These are phyloP conservation scores for Heliamphora pulchella DNA, from an alignment of 179 eudicot genomes.

Conservation along the genomic window DNA sequence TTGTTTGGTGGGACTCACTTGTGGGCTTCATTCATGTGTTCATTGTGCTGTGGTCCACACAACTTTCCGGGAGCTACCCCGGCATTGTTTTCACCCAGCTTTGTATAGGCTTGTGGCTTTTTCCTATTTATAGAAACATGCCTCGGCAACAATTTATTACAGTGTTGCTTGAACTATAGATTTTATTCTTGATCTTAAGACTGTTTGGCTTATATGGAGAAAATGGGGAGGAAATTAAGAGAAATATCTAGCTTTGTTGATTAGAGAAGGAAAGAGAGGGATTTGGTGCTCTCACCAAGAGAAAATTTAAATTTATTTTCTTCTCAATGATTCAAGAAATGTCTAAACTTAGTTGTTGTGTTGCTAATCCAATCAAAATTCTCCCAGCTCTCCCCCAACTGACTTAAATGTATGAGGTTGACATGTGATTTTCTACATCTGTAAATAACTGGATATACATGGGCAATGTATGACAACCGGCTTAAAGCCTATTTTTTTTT, in stretches of 20 bases:
- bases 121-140: background rate
- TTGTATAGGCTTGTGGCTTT: background rate
- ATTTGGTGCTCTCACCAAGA: too few relatives aligned
- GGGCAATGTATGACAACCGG: too few relatives aligned
- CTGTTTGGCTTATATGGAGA: background rate
- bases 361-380: too few relatives aligned
- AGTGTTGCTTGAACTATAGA: background rate
- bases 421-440: too few relatives aligned
- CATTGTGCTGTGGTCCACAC: slow-evolving; percentile 11
- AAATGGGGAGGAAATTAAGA: background rate
- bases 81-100: background rate
- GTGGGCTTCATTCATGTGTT: slow-evolving; percentile 1
- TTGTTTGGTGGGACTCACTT: slow-evolving; percentile 10
- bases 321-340: too few relatives aligned
- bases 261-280: background rate
- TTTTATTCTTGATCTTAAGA: background rate
- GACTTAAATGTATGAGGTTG: too few relatives aligned
- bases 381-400: too few relatives aligned
- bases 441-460: too few relatives aligned
- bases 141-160: background rate
- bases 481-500: too few relatives aligned
- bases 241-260: too few relatives aligned
- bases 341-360: too few relatives aligned
- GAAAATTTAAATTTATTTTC: too few relatives aligned
- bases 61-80: background rate